phyloP scores from a whole-genome alignment of 2,329 filamentous ascomycete genomes.

The Xylariaceae sp. region DNA sequence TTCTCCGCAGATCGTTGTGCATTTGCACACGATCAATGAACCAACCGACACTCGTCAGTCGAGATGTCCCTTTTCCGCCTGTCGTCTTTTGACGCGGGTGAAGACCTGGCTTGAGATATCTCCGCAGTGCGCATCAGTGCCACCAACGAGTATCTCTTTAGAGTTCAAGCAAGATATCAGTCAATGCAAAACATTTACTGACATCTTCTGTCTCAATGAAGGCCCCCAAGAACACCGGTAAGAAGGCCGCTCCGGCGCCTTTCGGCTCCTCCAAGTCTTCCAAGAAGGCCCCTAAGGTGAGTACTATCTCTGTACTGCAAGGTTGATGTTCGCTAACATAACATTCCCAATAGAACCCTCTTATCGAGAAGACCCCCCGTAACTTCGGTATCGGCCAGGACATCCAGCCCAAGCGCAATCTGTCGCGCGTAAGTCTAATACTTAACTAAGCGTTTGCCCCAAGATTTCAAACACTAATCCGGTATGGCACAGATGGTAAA shows the following conservation, averaged over 20 bases:
- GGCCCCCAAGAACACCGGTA: constrained; percentile 94
- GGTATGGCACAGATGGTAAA: constrained; percentile 67
- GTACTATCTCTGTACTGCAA: constrained; percentile 32
- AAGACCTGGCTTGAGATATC: constrained; percentile 63
- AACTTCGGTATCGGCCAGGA: constrained; percentile 99
- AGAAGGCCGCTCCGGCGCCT: constrained; percentile 96
- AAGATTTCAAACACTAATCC: too few species aligned
- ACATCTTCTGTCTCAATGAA: constrained; percentile 99
- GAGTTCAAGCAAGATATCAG: constrained; percentile 83
- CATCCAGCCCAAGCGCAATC: constrained; percentile 93
- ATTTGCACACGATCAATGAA: constrained; percentile 23
- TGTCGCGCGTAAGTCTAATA: constrained; percentile 55
- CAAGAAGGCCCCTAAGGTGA: constrained; percentile 97
- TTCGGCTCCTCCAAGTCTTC: constrained; percentile 86
- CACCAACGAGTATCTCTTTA: constrained; percentile 65
- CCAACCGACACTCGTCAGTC: constrained; percentile 29
- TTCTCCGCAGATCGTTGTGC: constrained; percentile 28
- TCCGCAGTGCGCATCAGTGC: constrained; percentile 49
- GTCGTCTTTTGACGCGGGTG: constrained; percentile 44
- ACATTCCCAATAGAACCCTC: constrained; percentile 71
- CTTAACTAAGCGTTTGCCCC: too few species aligned
- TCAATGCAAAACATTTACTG: constrained; percentile 79
- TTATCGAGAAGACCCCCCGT: constrained; percentile 94
- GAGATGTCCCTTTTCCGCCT: constrained; percentile 36
- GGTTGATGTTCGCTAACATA: constrained; percentile 15